Conservation (phyloP, 2,329 filamentous ascomycete species). For the Dryadomyces quercivorus region DNA sequence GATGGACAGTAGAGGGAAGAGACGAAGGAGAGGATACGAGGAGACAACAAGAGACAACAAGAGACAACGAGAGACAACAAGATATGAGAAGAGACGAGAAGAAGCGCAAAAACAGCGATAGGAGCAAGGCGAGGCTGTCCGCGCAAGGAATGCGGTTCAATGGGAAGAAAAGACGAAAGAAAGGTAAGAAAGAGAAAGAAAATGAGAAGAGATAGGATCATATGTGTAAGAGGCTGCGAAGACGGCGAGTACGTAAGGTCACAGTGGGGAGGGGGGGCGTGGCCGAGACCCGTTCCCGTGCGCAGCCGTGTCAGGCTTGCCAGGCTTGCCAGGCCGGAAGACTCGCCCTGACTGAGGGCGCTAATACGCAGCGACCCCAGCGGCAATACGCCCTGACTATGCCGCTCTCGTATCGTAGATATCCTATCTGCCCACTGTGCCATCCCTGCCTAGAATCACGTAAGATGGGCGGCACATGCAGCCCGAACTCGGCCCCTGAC, state of each 20-base stretch:
- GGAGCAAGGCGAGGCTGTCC: background rate
- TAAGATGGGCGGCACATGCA: too few species aligned
- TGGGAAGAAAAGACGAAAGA: background rate
- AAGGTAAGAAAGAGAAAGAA: background rate
- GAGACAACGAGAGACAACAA: background rate
- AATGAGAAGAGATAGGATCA: background rate
- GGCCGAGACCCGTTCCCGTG: background rate
- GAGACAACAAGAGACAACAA: background rate
- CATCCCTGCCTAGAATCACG: too few species aligned
- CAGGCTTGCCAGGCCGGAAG: background rate
- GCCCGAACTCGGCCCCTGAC: background rate
- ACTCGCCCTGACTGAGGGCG: background rate
- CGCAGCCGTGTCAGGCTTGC: background rate
- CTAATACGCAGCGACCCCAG: background rate
- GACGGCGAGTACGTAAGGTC: background rate
- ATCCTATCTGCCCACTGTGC: too few species aligned
- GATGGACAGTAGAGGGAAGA: background rate
- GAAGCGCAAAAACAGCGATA: background rate
- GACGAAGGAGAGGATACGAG: background rate
- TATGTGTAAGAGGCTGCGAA: background rate
- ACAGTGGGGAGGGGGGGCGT: background rate
- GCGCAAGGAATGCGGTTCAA: background rate
- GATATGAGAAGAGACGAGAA: background rate
- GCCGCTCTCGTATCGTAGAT: too few species aligned
- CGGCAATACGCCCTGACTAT: too few species aligned